Percentiles rank a stretch among this genome's conserved stretches.
Evolutionary conservation across 257 asterid genomes (phyloP).

Genomic region (Prunella vulgaris): DNA sequence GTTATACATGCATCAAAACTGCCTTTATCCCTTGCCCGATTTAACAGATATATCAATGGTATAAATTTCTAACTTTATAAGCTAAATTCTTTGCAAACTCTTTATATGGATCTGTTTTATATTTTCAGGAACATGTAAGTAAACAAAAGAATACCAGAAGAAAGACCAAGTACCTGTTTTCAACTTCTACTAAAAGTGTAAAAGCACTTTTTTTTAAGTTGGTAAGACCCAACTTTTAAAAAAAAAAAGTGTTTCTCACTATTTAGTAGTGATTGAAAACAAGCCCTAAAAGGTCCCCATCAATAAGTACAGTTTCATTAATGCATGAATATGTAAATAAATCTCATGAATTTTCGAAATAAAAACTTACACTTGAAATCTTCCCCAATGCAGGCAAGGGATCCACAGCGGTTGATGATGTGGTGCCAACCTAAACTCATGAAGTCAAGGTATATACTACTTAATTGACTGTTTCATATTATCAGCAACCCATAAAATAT

Average conservation of each 20-base stretch:
- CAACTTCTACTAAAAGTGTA: no score
- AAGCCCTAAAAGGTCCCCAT: not conserved
- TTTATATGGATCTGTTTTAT: not conserved
- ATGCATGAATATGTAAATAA: not conserved
- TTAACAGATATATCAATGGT: not conserved
- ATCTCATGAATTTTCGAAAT: not conserved
- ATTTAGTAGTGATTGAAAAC: no score
- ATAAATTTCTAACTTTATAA: not conserved
- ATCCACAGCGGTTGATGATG: conserved; percentile 95
- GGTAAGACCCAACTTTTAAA: no score
- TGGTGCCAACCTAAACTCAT: conserved; percentile 73
- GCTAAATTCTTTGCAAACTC: not conserved
- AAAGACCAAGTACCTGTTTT: no score
- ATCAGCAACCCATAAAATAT: not conserved
- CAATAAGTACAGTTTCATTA: not conserved
- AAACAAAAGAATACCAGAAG: not conserved
- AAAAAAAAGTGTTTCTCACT: no score
- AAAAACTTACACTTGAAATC: conserved; percentile 54
- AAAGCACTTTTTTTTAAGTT: no score
- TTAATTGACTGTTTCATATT: not conserved
- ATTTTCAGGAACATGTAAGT: not conserved
- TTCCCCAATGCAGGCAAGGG: conserved; percentile 70
- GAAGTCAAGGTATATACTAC: conserved; percentile 8
- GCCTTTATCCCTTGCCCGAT: not conserved
- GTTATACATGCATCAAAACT: conserved; percentile 21